These are phyloP conservation scores for Candida gorgasii DNA, from an alignment of 805 yeast genomes.

Conservation along the genomic window DNA sequence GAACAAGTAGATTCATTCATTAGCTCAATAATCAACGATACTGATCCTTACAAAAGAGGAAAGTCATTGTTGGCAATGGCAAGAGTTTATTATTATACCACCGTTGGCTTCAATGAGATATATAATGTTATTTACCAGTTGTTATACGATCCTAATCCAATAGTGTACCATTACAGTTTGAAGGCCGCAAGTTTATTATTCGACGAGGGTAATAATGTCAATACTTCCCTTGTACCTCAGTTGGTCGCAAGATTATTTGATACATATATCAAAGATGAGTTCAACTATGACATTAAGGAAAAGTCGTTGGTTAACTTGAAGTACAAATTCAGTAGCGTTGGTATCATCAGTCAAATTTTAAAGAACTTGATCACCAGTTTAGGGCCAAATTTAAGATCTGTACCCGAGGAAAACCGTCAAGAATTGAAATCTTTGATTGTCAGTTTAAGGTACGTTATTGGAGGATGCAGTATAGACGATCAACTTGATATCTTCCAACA, in stretches of 20 bases:
- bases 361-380: conserved; percentile 33
- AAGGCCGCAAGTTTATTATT: conserved; percentile 58
- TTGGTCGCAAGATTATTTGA: conserved; percentile 32
- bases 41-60: conserved; percentile 64
- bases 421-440: conserved; percentile 30
- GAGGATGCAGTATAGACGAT: conserved; percentile 28
- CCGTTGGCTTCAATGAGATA: conserved; percentile 40
- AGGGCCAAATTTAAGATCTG: conserved; percentile 39
- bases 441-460: conserved; percentile 33
- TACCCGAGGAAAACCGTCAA: conserved; percentile 18
- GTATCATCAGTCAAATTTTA: conserved; percentile 24
- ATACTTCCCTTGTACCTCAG: conserved; percentile 38
- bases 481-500: conserved; percentile 23
- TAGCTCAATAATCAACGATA: conserved; percentile 63
- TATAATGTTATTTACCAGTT: conserved; percentile 61
- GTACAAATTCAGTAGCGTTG: conserved; percentile 31
- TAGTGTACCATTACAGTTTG: conserved; percentile 74
- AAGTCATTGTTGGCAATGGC: conserved; percentile 30
- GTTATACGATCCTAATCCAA: conserved; percentile 79
- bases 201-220: conserved; percentile 44
- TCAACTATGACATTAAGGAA: conserved; percentile 38
- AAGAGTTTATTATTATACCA: conserved; percentile 27
- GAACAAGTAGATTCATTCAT: conserved; percentile 38
- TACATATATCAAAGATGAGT: conserved; percentile 34
- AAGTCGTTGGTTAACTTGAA: conserved; percentile 36